phyloP scores from a whole-genome alignment of 345 rosid genomes.

The Syzygium aromaticum region DNA sequence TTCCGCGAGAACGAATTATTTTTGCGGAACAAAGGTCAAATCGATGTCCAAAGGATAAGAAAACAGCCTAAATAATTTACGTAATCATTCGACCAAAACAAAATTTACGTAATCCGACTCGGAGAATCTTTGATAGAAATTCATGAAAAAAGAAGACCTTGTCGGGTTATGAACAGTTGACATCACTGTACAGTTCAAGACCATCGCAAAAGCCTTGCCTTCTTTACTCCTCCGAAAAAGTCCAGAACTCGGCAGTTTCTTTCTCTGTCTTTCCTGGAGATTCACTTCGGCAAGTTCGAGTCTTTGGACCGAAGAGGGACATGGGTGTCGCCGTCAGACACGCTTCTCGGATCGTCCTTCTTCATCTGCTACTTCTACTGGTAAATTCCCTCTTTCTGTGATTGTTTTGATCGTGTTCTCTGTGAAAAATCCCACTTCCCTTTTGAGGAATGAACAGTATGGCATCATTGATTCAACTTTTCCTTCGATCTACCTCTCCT shows the following conservation, averaged over 20 bases:
- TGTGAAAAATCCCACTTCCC: neutral
- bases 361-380: neutral
- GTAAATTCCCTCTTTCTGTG: neutral
- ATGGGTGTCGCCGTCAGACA: neutral
- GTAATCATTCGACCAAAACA: too few relatives aligned
- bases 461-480: neutral
- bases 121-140: neutral
- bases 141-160: neutral
- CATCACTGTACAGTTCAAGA: neutral
- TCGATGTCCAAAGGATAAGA: neutral
- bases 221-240: neutral
- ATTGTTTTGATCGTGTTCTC: neutral
- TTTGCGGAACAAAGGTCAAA: neutral
- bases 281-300: neutral
- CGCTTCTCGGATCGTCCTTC: neutral
- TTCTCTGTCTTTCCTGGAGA: neutral
- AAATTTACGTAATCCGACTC: neutral
- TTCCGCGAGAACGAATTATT: neutral
- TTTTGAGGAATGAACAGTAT: neutral
- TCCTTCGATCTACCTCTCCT: neutral
- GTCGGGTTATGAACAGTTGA: neutral
- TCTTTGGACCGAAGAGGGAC: neutral
- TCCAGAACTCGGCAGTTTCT: neutral
- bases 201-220: neutral
- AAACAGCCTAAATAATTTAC: neutral